phyloP scores from a whole-genome alignment of 2,329 filamentous ascomycete genomes.

The Beauveria brongniartii region DNA sequence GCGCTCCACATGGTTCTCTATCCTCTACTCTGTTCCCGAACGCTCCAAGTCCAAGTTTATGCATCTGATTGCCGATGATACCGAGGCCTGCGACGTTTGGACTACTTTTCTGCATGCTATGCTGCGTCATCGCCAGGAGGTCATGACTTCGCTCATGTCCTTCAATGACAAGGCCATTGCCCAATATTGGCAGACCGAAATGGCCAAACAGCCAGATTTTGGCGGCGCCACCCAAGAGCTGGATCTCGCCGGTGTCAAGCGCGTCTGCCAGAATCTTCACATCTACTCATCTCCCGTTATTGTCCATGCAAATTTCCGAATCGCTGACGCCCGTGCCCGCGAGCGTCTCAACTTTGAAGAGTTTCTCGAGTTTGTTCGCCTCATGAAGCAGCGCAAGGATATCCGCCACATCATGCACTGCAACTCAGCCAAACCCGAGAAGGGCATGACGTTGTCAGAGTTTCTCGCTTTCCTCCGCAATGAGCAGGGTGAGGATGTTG shows the following conservation, averaged over 20 bases:
- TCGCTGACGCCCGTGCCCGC: slow-evolving; percentile 56
- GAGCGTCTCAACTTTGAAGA: slow-evolving; percentile 68
- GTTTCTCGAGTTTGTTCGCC: slow-evolving; percentile 75
- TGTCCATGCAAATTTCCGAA: slow-evolving; percentile 64
- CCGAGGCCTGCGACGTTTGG: slow-evolving; percentile 69
- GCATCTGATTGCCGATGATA: slow-evolving; percentile 74
- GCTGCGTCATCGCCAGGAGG: slow-evolving; percentile 75
- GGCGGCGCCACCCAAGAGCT: slow-evolving; percentile 58
- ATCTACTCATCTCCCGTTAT: slow-evolving; percentile 79
- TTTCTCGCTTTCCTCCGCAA: slow-evolving; percentile 70
- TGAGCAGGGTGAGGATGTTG: slow-evolving; percentile 68
- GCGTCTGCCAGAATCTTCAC: slow-evolving; percentile 80
- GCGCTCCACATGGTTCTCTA: slow-evolving; percentile 76
- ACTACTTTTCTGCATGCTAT: slow-evolving; percentile 76
- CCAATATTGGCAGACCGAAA: slow-evolving; percentile 79
- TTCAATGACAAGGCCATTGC: slow-evolving; percentile 77
- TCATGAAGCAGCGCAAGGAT: slow-evolving; percentile 78
- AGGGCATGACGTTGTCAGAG: slow-evolving; percentile 60
- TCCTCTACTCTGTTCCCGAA: slow-evolving; percentile 74
- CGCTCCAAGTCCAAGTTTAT: slow-evolving; percentile 78
- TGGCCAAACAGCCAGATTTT: slow-evolving; percentile 57
- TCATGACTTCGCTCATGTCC: slow-evolving; percentile 82
- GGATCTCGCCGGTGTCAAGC: slow-evolving; percentile 69
- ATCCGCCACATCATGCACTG: slow-evolving; percentile 64
- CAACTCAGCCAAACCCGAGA: slow-evolving; percentile 48